Percentiles rank a stretch among this genome's conserved stretches.
These are phyloP conservation scores for Immersiporthe knoxdaviesiana DNA, from an alignment of 2,329 filamentous ascomycete species.

Conservation along the genomic window DNA sequence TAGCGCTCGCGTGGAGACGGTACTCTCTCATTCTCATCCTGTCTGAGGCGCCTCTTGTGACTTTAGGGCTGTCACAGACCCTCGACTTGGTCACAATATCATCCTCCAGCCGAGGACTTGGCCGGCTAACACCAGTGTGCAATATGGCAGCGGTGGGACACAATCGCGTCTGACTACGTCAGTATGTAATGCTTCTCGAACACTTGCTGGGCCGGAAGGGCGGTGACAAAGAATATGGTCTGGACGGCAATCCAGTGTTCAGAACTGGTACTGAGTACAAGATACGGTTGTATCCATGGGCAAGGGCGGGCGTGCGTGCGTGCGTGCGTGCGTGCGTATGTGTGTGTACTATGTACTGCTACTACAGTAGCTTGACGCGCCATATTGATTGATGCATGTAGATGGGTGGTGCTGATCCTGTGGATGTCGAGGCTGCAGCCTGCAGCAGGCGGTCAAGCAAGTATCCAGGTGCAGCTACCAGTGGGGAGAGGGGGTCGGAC, in stretches of 20 bases:
- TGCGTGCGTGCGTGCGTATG: no score
- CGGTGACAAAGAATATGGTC: background rate
- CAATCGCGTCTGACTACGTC: no score
- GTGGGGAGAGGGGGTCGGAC: background rate
- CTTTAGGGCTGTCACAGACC: background rate
- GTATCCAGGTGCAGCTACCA: background rate
- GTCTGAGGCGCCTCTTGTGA: background rate
- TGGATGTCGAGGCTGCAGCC: background rate
- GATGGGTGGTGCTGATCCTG: background rate
- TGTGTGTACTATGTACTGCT: background rate
- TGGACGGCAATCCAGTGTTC: background rate
- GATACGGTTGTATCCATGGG: background rate
- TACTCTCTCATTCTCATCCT: background rate
- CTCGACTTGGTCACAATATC: background rate
- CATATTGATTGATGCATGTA: background rate
- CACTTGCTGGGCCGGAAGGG: background rate
- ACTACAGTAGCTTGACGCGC: background rate
- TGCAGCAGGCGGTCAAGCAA: conserved; percentile 1
- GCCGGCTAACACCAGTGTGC: no score
- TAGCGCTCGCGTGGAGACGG: background rate
- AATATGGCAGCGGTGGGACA: no score
- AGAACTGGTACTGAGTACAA: background rate
- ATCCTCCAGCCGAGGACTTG: background rate
- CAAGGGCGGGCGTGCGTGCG: no score
- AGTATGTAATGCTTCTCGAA: background rate